phyloP scores from a whole-genome alignment of 75 land plant species.

The Picea sitchensis region DNA sequence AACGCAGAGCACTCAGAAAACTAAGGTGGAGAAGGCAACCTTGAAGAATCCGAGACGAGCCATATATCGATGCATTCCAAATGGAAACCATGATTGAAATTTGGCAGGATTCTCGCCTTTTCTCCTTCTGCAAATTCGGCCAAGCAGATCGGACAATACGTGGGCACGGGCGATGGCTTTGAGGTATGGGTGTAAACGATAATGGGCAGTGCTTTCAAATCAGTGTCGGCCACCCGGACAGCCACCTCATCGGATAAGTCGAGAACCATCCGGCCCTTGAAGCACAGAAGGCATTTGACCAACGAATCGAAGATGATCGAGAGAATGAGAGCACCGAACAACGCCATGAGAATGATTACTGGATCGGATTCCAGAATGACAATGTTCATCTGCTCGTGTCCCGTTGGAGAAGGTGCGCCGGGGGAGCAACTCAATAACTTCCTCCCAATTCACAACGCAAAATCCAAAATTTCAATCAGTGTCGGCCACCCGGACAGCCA shows the following conservation, averaged over 20 bases:
- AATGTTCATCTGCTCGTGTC: conserved; percentile 8
- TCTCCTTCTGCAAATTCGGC: conserved; percentile 30
- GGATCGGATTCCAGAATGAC: conserved; percentile 57
- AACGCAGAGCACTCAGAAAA: too few relatives aligned
- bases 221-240: conserved; percentile 13
- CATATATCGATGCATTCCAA: conserved; percentile 41
- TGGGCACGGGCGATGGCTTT: not conserved
- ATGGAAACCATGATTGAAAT: conserved; percentile 39
- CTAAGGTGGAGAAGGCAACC: too few relatives aligned
- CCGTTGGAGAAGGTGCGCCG: too few relatives aligned
- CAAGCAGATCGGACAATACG: conserved; percentile 39
- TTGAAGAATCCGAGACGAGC: conserved; percentile 36
- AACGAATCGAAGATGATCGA: conserved; percentile 52
- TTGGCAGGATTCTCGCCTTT: conserved; percentile 26
- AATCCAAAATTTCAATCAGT: too few relatives aligned
- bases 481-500: conserved; percentile 20
- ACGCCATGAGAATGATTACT: conserved; percentile 59
- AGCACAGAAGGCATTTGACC: conserved; percentile 38
- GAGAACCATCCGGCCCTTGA: conserved; percentile 17
- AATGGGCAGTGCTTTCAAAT: conserved; percentile 18
- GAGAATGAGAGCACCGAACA: conserved; percentile 52
- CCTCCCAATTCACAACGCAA: too few relatives aligned
- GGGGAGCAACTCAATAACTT: too few relatives aligned
- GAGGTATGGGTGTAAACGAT: conserved; percentile 11
- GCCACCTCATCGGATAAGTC: conserved; percentile 17